phyloP scores from a whole-genome alignment of 202 grass and related monocot genomes.

The Brachypodium distachyon region DNA sequence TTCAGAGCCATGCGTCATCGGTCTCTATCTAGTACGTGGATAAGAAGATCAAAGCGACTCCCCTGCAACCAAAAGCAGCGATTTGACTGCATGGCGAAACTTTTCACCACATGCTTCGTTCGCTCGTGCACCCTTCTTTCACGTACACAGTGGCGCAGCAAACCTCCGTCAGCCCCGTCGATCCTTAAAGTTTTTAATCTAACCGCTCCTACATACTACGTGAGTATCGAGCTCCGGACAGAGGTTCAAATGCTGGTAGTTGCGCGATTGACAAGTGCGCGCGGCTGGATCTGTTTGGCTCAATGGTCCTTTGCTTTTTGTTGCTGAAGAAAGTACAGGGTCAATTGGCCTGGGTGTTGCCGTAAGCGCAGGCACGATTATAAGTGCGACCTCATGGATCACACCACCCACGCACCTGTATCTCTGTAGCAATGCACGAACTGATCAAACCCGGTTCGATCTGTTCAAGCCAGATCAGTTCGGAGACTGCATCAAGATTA shows the following conservation, averaged over 20 bases:
- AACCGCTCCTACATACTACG: no score
- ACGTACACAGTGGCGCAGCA: no score
- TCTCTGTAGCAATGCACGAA: neutral
- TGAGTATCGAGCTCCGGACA: no score
- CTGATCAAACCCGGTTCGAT: neutral
- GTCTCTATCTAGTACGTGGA: no score
- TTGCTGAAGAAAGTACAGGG: no score
- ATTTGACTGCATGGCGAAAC: neutral
- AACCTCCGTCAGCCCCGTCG: no score
- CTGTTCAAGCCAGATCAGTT: neutral
- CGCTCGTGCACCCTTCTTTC: no score
- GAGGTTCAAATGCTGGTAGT: neutral
- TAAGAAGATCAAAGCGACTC: neutral
- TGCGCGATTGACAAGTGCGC: neutral
- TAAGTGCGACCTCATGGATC: neutral
- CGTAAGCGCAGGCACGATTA: no score
- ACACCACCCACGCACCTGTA: no score
- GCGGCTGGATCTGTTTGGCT: neutral
- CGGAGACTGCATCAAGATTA: neutral
- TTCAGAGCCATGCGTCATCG: neutral
- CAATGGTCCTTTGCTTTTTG: no score
- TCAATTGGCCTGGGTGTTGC: no score
- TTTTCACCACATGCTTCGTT: neutral
- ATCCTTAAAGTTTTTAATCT: neutral
- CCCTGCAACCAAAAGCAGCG: neutral